Evolutionary conservation across 176 grass and related monocot species (phyloP).

Genomic region (Oryza longistaminata): DNA sequence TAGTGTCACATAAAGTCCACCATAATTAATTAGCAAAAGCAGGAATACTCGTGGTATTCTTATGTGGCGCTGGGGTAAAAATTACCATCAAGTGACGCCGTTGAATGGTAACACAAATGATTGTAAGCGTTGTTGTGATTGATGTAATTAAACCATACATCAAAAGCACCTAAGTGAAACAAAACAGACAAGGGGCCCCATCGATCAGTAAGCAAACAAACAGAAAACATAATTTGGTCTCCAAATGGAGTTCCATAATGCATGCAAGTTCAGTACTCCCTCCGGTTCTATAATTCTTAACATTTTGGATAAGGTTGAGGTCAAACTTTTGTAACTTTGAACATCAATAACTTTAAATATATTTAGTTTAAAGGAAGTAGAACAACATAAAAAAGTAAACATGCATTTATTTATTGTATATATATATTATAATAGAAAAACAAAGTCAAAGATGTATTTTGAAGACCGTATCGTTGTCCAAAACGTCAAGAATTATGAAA

Average conservation of each 20-base stretch:
- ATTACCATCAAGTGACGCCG: conserved; percentile 96
- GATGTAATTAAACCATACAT: conserved; percentile 91
- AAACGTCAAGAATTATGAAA: no score
- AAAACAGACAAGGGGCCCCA: conserved; percentile 22
- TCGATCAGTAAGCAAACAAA: conserved; percentile 29
- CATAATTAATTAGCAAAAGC: not conserved
- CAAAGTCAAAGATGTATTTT: no score
- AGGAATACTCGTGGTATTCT: not conserved
- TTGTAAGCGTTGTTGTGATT: conserved; percentile 60
- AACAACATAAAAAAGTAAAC: no score
- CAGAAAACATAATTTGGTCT: not conserved
- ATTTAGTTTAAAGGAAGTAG: no score
- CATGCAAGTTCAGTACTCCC: not conserved
- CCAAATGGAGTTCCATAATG: conserved; percentile 4
- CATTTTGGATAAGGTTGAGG: no score
- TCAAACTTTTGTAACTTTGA: no score
- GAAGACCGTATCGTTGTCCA: no score
- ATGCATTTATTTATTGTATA: no score
- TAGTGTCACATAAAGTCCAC: not conserved
- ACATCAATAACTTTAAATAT: no score
- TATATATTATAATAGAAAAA: no score
- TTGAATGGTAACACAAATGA: conserved; percentile 88
- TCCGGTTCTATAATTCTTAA: no score
- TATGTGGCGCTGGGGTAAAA: not conserved
- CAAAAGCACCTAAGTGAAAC: conserved; percentile 65